Evolutionary conservation across 495 filamentous ascomycete species (phyloP).

Genomic region (Penicillium mononematosum): DNA sequence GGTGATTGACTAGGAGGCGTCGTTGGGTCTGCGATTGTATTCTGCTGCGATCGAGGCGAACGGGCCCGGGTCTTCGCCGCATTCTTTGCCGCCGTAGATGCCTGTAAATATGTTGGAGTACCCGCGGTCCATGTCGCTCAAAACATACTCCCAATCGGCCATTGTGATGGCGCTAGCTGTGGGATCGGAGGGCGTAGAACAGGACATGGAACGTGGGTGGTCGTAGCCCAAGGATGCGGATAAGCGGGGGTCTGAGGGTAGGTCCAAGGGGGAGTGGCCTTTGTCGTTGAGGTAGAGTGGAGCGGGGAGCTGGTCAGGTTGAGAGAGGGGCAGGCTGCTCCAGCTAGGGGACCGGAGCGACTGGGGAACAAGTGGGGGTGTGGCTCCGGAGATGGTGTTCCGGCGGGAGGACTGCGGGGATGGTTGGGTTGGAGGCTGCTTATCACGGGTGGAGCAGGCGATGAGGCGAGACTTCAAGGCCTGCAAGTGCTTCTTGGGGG

Average conservation of each 20-base stretch:
- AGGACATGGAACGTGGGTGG: conserved; percentile 30
- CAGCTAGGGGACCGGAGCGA: conserved; percentile 42
- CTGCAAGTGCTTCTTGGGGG: conserved; percentile 45
- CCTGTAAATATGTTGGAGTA: conserved; percentile 79
- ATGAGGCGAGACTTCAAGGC: conserved; percentile 42
- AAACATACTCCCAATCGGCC: conserved; percentile 75
- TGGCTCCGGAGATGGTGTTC: conserved; percentile 39
- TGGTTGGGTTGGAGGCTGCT: conserved; percentile 24
- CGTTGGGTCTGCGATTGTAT: conserved; percentile 33
- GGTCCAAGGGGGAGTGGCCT: conserved; percentile 24
- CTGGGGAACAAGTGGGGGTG: conserved; percentile 25
- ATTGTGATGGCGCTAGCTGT: conserved; percentile 47
- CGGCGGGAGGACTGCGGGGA: conserved; percentile 32
- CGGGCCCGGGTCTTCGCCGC: conserved; percentile 46
- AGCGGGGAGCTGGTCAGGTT: conserved; percentile 32
- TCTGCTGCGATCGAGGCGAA: conserved; percentile 45
- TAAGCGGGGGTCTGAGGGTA: conserved; percentile 18
- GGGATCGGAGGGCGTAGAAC: conserved; percentile 34
- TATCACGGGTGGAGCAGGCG: conserved; percentile 20
- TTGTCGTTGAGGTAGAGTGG: conserved; percentile 14
- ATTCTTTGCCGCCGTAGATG: conserved; percentile 72
- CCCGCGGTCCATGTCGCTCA: conserved; percentile 74
- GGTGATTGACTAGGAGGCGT: conserved; percentile 19
- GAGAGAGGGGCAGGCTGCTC: conserved; percentile 41
- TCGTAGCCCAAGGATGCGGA: conserved; percentile 29